Evolutionary conservation across 2,329 filamentous ascomycete genomes (phyloP).

Genomic region (Metarhizium rileyi): DNA sequence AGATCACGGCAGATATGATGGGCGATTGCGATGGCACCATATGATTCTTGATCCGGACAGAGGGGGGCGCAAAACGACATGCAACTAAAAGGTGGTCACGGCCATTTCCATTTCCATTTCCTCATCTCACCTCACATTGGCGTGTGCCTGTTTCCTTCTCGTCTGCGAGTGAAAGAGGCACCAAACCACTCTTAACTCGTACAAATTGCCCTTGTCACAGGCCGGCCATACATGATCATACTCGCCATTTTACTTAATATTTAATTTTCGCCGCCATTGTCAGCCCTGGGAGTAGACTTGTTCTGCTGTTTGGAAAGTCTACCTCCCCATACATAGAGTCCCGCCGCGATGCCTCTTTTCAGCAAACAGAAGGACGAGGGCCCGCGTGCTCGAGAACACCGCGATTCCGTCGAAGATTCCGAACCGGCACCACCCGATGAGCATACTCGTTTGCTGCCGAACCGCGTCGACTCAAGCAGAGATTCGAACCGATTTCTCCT

Average conservation of each 20-base stretch:
- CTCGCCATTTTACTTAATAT: no score
- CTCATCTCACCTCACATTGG: no score
- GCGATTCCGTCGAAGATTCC: slow-evolving; percentile 13
- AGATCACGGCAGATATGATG: not conserved
- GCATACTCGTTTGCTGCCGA: slow-evolving; percentile 59
- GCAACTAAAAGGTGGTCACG: not conserved
- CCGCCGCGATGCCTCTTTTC: slow-evolving; percentile 24
- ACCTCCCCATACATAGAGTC: not conserved
- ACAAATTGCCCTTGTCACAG: no score
- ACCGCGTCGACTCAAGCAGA: slow-evolving; percentile 44
- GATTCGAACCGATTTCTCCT: slow-evolving; percentile 34
- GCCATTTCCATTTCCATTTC: not conserved
- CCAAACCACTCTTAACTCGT: no score
- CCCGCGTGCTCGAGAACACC: slow-evolving; percentile 7
- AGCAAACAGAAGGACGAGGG: slow-evolving; percentile 16
- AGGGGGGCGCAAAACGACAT: not conserved
- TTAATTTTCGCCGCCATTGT: no score
- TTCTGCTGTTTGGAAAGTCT: no score
- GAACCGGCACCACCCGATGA: slow-evolving; percentile 32
- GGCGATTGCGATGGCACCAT: not conserved
- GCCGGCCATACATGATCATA: no score
- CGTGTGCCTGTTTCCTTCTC: no score
- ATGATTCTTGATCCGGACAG: not conserved
- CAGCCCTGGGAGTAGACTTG: no score
- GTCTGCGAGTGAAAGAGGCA: no score